Evolutionary conservation across 495 filamentous ascomycete species (phyloP).

Genomic region (Parathielavia appendiculata): DNA sequence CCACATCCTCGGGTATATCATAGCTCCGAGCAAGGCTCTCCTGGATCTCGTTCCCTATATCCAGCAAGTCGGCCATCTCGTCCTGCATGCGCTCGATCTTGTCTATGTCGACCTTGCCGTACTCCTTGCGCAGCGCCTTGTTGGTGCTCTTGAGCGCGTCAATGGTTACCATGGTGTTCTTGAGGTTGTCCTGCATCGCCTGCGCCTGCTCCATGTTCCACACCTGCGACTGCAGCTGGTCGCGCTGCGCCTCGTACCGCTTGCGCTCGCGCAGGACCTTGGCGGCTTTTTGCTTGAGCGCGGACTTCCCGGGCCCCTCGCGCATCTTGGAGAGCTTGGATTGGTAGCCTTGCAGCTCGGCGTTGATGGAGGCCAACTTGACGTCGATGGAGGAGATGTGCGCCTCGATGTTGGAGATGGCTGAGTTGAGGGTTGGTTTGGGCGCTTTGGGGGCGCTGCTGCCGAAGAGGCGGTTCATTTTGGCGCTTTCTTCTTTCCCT

Average conservation of each 20-base stretch:
- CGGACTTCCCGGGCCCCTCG: conserved; percentile 89
- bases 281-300: conserved; percentile 88
- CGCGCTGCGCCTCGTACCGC: conserved; percentile 89
- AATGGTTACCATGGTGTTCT: conserved; percentile 97
- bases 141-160: conserved; percentile 96
- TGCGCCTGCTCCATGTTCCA: conserved; percentile 99
- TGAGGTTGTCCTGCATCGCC: conserved; percentile 99
- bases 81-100: conserved; percentile 98
- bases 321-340: conserved; percentile 86
- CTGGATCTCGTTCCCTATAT: conserved; percentile 97
- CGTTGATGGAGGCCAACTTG: conserved; percentile 85
- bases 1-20: conserved; percentile 94
- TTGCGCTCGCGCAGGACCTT: conserved; percentile 95
- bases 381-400: conserved; percentile 89
- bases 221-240: conserved; percentile 88
- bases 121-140: conserved; percentile 89
- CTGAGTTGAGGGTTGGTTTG: conserved; percentile 82
- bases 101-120: conserved; percentile 94
- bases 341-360: conserved; percentile 86
- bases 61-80: conserved; percentile 98
- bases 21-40: conserved; percentile 91
- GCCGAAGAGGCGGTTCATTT: conserved; percentile 96
- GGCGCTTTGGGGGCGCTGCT: conserved; percentile 73
- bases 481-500: not conserved
- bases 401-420: conserved; percentile 84